Evolutionary conservation across 1,284 basidiomycete genomes (phyloP).

Genomic region (Melampsora americana): DNA sequence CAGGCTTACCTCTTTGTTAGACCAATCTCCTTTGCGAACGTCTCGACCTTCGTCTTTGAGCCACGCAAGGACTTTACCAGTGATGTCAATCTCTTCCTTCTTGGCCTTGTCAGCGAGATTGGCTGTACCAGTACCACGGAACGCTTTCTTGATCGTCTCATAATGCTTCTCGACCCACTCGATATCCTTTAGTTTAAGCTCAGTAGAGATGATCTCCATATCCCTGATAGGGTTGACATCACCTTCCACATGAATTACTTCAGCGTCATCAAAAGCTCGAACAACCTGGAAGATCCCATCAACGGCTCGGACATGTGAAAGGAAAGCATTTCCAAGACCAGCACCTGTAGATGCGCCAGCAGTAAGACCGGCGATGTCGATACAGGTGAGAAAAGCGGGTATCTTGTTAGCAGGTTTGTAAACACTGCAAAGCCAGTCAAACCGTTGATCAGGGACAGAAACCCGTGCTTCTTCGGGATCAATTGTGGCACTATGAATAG

Average conservation of each 20-base stretch:
- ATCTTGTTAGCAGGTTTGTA: slow-evolving; percentile 88
- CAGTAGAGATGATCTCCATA: slow-evolving; percentile 96
- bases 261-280: slow-evolving; percentile 95
- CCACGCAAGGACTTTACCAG: slow-evolving; percentile 78
- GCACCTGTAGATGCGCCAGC: slow-evolving; percentile 95
- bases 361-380: slow-evolving; percentile 97
- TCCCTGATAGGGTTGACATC: slow-evolving; percentile 94
- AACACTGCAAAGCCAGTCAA: slow-evolving; percentile 84
- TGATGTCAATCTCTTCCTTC: slow-evolving; percentile 89
- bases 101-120: slow-evolving; percentile 89
- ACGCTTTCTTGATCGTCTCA: slow-evolving; percentile 71
- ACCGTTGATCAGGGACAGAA: slow-evolving; percentile 91
- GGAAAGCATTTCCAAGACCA: slow-evolving; percentile 94
- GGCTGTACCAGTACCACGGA: slow-evolving; percentile 68
- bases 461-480: slow-evolving; percentile 85
- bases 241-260: slow-evolving; percentile 98
- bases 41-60: slow-evolving; percentile 82
- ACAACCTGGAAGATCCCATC: slow-evolving; percentile 99
- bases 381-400: slow-evolving; percentile 93
- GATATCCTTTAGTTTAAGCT: slow-evolving; percentile 92
- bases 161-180: slow-evolving; percentile 96
- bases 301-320: slow-evolving; percentile 95
- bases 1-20: slow-evolving; percentile 84
- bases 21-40: slow-evolving; percentile 91
- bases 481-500: slow-evolving; percentile 49